These are phyloP conservation scores for Przewalskia tangutica DNA, from an alignment of 257 asterid genomes.

Conservation along the genomic window DNA sequence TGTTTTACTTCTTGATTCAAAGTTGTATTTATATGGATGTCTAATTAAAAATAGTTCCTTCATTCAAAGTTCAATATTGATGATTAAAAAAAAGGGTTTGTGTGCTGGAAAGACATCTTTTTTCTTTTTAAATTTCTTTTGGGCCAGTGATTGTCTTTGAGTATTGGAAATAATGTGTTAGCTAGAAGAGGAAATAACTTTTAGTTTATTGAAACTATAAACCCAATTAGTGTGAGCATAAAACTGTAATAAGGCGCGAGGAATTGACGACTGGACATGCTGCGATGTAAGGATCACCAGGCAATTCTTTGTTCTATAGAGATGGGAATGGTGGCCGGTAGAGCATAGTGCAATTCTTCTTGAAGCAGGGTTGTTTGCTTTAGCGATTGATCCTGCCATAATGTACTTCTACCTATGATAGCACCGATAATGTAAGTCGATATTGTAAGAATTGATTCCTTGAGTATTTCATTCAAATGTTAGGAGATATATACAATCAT, in stretches of 20 bases:
- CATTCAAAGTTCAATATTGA: neutral
- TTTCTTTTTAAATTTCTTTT: neutral
- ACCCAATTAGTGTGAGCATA: neutral
- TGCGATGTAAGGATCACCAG: neutral
- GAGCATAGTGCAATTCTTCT: neutral
- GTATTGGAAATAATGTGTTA: neutral
- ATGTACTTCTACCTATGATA: neutral
- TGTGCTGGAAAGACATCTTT: neutral
- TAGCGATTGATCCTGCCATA: neutral
- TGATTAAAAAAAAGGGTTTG: neutral
- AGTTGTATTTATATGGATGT: neutral
- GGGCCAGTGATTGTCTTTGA: neutral
- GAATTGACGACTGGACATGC: neutral
- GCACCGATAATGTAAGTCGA: neutral
- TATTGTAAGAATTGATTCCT: no score
- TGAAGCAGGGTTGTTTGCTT: neutral
- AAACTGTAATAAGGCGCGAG: neutral
- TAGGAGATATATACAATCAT: no score
- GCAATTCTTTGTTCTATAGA: neutral
- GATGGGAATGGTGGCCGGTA: neutral
- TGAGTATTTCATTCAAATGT: no score
- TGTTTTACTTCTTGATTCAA: neutral
- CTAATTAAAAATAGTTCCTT: neutral
- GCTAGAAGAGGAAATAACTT: neutral
- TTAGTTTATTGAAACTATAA: neutral